Evolutionary conservation across 306 rosid genomes (phyloP), one percentile per base, ranked within the genome.

Genomic region (Quercus dentata): DNA sequence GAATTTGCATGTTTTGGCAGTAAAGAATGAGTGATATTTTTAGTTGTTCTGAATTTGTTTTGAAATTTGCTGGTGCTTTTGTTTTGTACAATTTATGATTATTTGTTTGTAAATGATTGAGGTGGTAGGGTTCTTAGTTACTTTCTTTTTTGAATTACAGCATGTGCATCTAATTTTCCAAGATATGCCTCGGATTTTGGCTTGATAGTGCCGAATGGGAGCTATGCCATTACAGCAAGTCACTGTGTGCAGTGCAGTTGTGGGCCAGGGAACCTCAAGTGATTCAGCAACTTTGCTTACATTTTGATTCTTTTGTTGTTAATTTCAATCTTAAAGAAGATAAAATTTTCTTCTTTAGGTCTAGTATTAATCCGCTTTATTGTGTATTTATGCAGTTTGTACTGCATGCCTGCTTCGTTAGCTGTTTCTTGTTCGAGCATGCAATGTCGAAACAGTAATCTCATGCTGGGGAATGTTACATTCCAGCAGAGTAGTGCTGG

Each of bases 201-300:
- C 69, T 87, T 96, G 83, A 94, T 96, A 46, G 99, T 96, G 52
- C 97, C 99, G 3, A 96, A 93, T 63, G 99, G 99, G 64, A 96
- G 99, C 80, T 96, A 91, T 80, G 92, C 97, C 71, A 89, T 96
- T 64, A 85, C 99, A 25, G 99, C 97, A 4, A 90, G 99, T 17
- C 99, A 96, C 70, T 96, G 99, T 63, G 90, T 96, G 74, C 98
- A 93, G 79, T 96, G 99, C 88, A 96, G 98, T 79, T 96, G 99
- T 65, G 99, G 98, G 74, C 97, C 99, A 0, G 90, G 88, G 77
- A 87, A 87, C 80, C 89, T 88, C 63, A 91, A 90, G 99, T 96
- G 89, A 86, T 70, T 55, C n/a, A 44, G 81, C 80, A 78, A 65
- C 81, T 57, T 74, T 21, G 33, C 56, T 55, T 20, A 10, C 7